Evolutionary conservation across 805 yeast species (phyloP).

Genomic region (Ogataea henricii): DNA sequence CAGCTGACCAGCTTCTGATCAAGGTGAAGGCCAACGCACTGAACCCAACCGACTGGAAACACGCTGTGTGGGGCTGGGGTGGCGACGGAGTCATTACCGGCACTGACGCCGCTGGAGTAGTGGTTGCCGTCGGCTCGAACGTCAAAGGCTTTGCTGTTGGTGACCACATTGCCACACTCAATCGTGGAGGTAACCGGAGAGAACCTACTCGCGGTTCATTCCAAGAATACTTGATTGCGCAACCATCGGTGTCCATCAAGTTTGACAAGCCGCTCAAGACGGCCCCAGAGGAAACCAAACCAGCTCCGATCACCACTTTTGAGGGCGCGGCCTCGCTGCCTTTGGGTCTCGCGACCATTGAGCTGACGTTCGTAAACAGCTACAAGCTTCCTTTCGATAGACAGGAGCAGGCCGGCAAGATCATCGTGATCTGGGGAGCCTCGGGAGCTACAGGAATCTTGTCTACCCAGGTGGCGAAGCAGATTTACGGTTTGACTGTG

Average conservation of each 20-base stretch:
- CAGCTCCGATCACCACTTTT: slow-evolving; percentile 46
- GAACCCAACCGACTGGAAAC: slow-evolving; percentile 77
- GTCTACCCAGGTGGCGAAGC: slow-evolving; percentile 61
- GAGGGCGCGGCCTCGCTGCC: slow-evolving; percentile 69
- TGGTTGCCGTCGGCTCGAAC: slow-evolving; percentile 50
- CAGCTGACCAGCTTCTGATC: slow-evolving; percentile 44
- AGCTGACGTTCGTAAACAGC: slow-evolving; percentile 38
- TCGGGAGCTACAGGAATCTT: slow-evolving; percentile 63
- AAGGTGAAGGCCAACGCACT: slow-evolving; percentile 56
- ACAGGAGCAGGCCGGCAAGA: slow-evolving; percentile 36
- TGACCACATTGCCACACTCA: slow-evolving; percentile 55
- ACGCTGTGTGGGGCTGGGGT: slow-evolving; percentile 43
- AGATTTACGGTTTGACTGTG: slow-evolving; percentile 39
- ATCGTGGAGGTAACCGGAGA: slow-evolving; percentile 53
- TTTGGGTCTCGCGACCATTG: slow-evolving; percentile 53
- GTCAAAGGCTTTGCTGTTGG: slow-evolving; percentile 48
- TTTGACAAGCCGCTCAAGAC: slow-evolving; percentile 19
- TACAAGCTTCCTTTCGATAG: slow-evolving; percentile 31
- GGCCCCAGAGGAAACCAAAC: slow-evolving; percentile 32
- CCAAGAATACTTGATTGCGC: slow-evolving; percentile 51
- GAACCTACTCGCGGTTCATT: slow-evolving; percentile 56
- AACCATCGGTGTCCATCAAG: slow-evolving; percentile 39
- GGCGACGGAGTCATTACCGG: slow-evolving; percentile 55
- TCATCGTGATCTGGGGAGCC: slow-evolving; percentile 63
- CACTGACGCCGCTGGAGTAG: slow-evolving; percentile 60